Conservation (phyloP, 345 rosid species). For the Eucalyptus dawsonii region DNA sequence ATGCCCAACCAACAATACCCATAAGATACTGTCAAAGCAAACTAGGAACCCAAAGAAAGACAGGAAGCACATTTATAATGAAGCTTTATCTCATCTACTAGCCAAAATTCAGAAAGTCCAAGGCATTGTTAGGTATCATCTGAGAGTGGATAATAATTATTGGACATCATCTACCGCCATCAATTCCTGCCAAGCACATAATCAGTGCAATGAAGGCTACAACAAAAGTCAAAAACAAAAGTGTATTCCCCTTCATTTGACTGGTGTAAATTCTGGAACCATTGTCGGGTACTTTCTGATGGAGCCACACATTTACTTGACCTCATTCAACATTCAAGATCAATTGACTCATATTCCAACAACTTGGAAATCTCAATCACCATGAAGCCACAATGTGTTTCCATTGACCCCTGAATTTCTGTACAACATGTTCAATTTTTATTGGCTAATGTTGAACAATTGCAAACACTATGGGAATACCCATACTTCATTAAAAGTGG, state of each 20-base stretch:
- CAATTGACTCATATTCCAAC: not conserved
- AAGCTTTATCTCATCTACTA: not conserved
- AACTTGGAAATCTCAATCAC: not conserved
- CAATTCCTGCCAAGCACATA: not conserved
- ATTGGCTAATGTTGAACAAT: not conserved
- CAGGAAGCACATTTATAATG: not conserved
- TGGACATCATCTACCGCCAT: not conserved
- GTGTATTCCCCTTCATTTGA: not conserved
- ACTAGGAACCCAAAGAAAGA: not conserved
- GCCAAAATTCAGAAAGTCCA: not conserved
- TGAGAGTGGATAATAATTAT: not conserved
- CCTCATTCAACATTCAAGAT: not conserved
- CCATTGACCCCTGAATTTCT: not conserved
- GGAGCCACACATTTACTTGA: not conserved
- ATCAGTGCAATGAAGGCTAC: not conserved
- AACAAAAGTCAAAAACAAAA: not conserved
- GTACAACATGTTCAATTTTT: not conserved
- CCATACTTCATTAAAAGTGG: not conserved
- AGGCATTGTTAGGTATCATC: not conserved
- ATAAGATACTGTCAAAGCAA: not conserved
- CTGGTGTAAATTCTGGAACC: not conserved
- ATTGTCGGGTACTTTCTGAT: not conserved
- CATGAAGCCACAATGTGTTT: not conserved
- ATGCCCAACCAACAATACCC: not conserved
- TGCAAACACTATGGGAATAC: not conserved